Evolutionary conservation across 129 eudicot genomes (phyloP).

Genomic region (Dittrichia graveolens): DNA sequence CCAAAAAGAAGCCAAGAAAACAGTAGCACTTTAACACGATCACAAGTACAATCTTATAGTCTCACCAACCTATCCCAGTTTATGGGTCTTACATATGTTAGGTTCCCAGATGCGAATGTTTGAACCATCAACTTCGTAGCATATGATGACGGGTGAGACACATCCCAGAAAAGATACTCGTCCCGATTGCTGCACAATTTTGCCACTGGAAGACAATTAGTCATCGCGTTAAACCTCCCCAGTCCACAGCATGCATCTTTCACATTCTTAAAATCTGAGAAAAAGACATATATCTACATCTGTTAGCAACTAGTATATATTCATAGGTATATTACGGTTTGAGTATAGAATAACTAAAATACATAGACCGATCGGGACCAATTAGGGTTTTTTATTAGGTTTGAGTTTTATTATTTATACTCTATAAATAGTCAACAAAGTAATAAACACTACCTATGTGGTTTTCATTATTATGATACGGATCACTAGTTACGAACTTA

Average conservation of each 20-base stretch:
- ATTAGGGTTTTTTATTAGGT: too few relatives aligned
- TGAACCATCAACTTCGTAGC: slow-evolving; percentile 9
- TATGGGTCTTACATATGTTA: slow-evolving; percentile 25
- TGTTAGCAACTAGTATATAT: background rate
- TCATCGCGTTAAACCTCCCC: slow-evolving; percentile 41
- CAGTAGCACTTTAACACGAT: background rate
- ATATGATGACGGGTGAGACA: slow-evolving; percentile 29
- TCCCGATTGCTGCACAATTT: slow-evolving; percentile 25
- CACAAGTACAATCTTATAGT: slow-evolving; percentile 11
- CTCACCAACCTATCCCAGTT: slow-evolving; percentile 32
- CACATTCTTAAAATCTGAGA: slow-evolving; percentile 27
- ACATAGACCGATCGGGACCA: too few relatives aligned
- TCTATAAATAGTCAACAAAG: too few relatives aligned
- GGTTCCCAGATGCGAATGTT: slow-evolving; percentile 25
- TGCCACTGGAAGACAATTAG: slow-evolving; percentile 26
- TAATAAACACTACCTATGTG: too few relatives aligned
- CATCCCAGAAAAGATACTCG: slow-evolving; percentile 35
- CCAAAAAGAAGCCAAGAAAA: background rate
- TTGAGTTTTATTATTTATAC: too few relatives aligned
- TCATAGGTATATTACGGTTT: too few relatives aligned
- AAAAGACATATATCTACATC: background rate
- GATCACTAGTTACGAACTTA: too few relatives aligned
- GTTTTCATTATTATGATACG: too few relatives aligned
- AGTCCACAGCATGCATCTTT: slow-evolving; percentile 34
- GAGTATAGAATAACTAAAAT: too few relatives aligned